Base-by-base conservation (phyloP, 495 filamentous ascomycete species). In the Talaromyces stipitatus region DNA sequence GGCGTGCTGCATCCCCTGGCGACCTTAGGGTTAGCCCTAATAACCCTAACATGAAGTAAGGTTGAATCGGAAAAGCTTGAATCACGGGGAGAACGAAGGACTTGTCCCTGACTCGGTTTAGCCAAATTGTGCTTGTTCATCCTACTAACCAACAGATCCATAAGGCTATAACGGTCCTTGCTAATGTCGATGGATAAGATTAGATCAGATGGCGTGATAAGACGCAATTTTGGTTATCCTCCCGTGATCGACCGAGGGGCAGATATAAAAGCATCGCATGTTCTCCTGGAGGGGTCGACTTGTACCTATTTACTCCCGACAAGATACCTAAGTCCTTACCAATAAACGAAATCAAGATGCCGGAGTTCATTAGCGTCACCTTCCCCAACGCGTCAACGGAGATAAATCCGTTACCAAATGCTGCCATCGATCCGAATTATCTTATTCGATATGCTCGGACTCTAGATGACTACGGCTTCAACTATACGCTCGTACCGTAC, bases 401-500 rank as follows among this genome's bases (percentile, higher is more conserved):
- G 64, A 48, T 82, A 12, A 61, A 71, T 23, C 78, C 77, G n/a
- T 71, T 79, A 61, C 71, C 75, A 12, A 66, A 67, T 55, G 69
- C 76, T 9, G 16, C 53, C 1, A 74, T 80, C 51, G 78, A 82
- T 55, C 73, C 72, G 9, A 71, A 73, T 1, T 80, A 68, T 60
- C 68, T 80, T 1, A 50, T 59, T 8, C 72, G 78, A 26, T 82
- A 82, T 59, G 77, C 78, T 23, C 70, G 74, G 14, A 69, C 67
- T 14, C 67, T 82, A 2, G 77, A 82, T 58, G 78, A 80, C 50
- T 79, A 80, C 62, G 75, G 50, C 12, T 82, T 73, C 60, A 78
- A 80, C 64, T 80, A 82, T 59, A 82, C 78, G 1, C 65, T 82
- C 1, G 73, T 82, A 4, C 78, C 78, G 1, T 82, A 82, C 54